Conservation (phyloP, 1,284 basidiomycete genomes). For the Cutaneotrichosporon curvatum region DNA sequence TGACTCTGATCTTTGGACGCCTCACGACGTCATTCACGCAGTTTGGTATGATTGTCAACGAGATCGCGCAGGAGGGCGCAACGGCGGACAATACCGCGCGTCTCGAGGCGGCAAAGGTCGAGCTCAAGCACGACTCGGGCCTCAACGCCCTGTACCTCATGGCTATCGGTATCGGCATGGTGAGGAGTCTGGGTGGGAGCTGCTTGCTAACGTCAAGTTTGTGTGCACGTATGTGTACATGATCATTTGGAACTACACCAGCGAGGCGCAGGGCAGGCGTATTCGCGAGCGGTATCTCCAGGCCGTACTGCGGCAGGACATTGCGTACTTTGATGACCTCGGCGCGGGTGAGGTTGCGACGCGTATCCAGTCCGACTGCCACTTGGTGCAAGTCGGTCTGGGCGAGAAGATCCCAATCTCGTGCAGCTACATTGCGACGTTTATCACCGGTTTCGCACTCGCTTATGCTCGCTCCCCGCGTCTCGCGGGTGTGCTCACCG, state of each 20-base stretch:
- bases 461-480: slow-evolving; percentile 62
- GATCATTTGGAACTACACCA: slow-evolving; percentile 80
- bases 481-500: slow-evolving; percentile 77
- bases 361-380: slow-evolving; percentile 68
- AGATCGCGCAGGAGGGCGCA: background rate
- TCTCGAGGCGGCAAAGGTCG: slow-evolving; percentile 18
- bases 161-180: slow-evolving; percentile 49
- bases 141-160: slow-evolving; percentile 39
- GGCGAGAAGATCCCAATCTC: slow-evolving; percentile 69
- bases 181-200: background rate
- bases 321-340: slow-evolving; percentile 84
- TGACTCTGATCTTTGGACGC: slow-evolving; percentile 45
- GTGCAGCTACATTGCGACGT: slow-evolving; percentile 49
- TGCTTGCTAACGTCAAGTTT: slow-evolving; percentile 20
- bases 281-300: slow-evolving; percentile 48
- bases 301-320: slow-evolving; percentile 52
- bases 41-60: slow-evolving; percentile 24
- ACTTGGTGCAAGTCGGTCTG: slow-evolving; percentile 78
- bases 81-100: slow-evolving; percentile 3
- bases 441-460: slow-evolving; percentile 68
- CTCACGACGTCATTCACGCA: slow-evolving; percentile 41
- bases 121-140: slow-evolving; percentile 31
- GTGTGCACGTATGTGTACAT: slow-evolving; percentile 59
- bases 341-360: slow-evolving; percentile 94
- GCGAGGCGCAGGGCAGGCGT: slow-evolving; percentile 77